phyloP scores from a whole-genome alignment of 768 basidiomycete genomes.

The Boletus barrowsii region DNA sequence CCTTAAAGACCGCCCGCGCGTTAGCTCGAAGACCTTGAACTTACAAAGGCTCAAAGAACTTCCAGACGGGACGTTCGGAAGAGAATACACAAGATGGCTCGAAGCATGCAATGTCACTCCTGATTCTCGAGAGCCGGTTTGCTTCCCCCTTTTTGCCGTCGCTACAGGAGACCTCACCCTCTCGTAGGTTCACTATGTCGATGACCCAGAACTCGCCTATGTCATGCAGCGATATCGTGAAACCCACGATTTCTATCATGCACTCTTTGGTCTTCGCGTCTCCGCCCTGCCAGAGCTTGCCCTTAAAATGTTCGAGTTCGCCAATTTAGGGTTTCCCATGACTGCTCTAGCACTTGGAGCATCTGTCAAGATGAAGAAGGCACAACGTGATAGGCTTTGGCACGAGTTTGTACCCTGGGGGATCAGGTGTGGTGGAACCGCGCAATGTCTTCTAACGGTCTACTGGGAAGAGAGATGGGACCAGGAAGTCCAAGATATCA shows the following conservation, averaged over 20 bases:
- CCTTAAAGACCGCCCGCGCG: conserved; percentile 76
- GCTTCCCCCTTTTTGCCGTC: conserved; percentile 17
- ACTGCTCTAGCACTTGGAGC: conserved; percentile 70
- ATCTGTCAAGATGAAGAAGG: conserved; percentile 32
- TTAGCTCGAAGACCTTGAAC: conserved; percentile 75
- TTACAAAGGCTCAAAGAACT: conserved; percentile 62
- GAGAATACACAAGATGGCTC: conserved; percentile 87
- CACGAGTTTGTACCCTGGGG: conserved; percentile 93
- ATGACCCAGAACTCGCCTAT: conserved; percentile 94
- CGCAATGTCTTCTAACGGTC: conserved; percentile 77
- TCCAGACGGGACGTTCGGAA: conserved; percentile 80
- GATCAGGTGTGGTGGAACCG: conserved; percentile 71
- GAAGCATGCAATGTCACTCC: conserved; percentile 86
- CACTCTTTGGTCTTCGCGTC: conserved; percentile 84
- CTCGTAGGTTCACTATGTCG: conserved; percentile 84
- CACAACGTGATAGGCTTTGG: conserved; percentile 57
- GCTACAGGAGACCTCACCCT: neutral
- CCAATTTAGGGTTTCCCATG: conserved; percentile 89
- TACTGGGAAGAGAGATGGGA: conserved; percentile 98
- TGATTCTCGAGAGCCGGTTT: conserved; percentile 87
- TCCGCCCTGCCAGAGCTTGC: conserved; percentile 89
- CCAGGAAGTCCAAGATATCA: conserved; percentile 76
- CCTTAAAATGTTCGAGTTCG: conserved; percentile 91
- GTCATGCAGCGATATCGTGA: conserved; percentile 98
- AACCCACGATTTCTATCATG: conserved; percentile 97